Evolutionary conservation across 129 eudicot genomes (phyloP).

Genomic region (Escallonia herrerae): DNA sequence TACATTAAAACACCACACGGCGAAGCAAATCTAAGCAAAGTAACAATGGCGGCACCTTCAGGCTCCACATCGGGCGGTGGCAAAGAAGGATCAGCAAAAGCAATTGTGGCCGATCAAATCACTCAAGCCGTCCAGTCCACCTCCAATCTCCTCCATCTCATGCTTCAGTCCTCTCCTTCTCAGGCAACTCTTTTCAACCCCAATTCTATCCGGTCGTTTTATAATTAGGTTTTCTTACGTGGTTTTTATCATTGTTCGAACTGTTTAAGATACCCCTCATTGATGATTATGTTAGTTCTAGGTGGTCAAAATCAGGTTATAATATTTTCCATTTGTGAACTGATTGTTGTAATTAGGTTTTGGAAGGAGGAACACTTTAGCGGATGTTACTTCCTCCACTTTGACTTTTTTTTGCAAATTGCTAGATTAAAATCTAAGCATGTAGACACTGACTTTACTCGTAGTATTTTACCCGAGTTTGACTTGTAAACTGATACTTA

Average conservation of each 20-base stretch:
- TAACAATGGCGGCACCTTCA: constrained; percentile 1
- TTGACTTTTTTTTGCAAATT: not conserved
- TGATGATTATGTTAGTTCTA: not conserved
- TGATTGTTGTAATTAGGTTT: too few species aligned
- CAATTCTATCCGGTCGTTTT: not conserved
- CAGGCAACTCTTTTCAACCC: constrained; percentile 37
- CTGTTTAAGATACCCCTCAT: not conserved
- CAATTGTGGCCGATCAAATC: constrained; percentile 63
- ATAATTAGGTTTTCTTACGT: not conserved
- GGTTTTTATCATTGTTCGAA: too few species aligned
- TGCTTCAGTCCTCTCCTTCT: constrained; percentile 83
- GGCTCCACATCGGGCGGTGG: constrained; percentile 10
- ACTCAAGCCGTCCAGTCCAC: constrained; percentile 74
- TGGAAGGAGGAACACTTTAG: too few species aligned
- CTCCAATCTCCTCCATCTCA: constrained; percentile 85
- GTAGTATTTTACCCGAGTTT: not conserved
- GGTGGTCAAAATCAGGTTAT: not conserved
- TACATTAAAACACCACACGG: too few species aligned
- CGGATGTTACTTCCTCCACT: not conserved
- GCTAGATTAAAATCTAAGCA: not conserved
- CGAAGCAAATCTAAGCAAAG: not conserved
- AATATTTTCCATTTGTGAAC: too few species aligned
- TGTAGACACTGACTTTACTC: too few species aligned
- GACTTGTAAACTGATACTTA: not conserved
- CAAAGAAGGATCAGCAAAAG: constrained; percentile 59